These are phyloP conservation scores for Claviceps capensis DNA, from an alignment of 2,329 filamentous ascomycete species.

Conservation along the genomic window DNA sequence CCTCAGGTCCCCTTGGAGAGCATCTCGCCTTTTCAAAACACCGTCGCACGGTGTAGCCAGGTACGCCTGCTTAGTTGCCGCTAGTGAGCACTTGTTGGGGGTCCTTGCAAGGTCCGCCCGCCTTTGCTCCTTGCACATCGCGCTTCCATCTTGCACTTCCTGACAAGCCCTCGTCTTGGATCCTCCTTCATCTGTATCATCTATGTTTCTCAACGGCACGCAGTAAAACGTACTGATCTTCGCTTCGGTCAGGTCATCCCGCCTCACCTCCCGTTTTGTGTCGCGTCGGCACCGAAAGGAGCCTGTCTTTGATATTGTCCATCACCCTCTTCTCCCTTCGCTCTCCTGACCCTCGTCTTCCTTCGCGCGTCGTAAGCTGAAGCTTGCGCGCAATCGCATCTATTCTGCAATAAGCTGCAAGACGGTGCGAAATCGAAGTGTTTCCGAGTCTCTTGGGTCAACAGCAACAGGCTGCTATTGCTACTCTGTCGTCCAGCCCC, in stretches of 20 bases:
- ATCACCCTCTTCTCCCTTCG: not conserved
- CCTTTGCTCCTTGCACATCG: not conserved
- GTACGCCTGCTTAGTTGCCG: constrained; percentile 6
- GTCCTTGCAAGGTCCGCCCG: not conserved
- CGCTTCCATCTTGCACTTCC: not conserved
- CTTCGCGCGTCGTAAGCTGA: not conserved
- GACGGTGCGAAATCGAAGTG: not conserved
- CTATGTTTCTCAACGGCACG: too few relatives aligned
- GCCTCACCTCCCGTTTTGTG: not conserved
- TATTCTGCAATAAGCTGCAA: not conserved
- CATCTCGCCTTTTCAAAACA: constrained; percentile 1
- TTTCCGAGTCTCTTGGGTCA: not conserved
- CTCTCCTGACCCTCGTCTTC: not conserved
- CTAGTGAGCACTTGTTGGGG: constrained; percentile 5
- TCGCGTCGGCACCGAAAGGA: not conserved
- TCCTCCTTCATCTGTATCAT: too few relatives aligned
- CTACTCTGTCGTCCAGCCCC: not conserved
- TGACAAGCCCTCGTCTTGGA: too few relatives aligned
- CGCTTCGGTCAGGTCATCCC: not conserved
- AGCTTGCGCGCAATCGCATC: not conserved
- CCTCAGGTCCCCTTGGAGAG: not conserved
- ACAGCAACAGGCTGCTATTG: not conserved
- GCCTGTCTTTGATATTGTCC: not conserved
- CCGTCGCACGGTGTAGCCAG: constrained; percentile 7
- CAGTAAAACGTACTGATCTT: not conserved